Evolutionary conservation across 306 rosid genomes (phyloP).

Genomic region (Cicer judaicum): DNA sequence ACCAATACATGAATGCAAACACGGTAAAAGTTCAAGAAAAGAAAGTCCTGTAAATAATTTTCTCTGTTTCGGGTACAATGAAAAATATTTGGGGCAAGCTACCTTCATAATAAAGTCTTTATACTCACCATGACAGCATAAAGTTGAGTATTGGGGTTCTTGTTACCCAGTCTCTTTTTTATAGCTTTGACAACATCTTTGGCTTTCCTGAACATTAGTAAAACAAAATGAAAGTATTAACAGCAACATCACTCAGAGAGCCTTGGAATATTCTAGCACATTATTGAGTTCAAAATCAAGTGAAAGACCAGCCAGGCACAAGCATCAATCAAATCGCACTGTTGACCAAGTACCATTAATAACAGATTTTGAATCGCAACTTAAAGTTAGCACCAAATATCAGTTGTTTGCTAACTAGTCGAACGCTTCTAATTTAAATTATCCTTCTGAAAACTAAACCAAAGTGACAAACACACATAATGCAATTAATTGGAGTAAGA

Average conservation of each 20-base stretch:
- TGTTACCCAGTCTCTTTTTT: conserved; percentile 81
- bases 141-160: conserved; percentile 71
- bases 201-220: conserved; percentile 66
- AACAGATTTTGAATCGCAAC: background rate
- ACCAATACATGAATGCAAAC: conserved; percentile 32
- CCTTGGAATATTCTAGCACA: conserved; percentile 30
- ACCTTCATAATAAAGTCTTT: conserved; percentile 19
- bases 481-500: conserved; percentile 3
- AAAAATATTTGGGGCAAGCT: conserved; percentile 14
- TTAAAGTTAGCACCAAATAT: conserved; percentile 37
- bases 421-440: conserved; percentile 7
- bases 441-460: conserved; percentile 12
- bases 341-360: conserved; percentile 14
- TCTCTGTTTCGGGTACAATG: conserved; percentile 9
- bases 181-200: conserved; percentile 80
- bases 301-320: conserved; percentile 23
- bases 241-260: background rate
- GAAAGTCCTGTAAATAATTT: conserved; percentile 35
- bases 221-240: conserved; percentile 30
- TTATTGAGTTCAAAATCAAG: conserved; percentile 11
- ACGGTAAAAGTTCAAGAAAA: conserved; percentile 23
- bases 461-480: conserved; percentile 21
- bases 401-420: conserved; percentile 18
- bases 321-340: conserved; percentile 1
- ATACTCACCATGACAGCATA: conserved; percentile 79